These are phyloP conservation scores for Ascochyta viciae-villosae DNA, from an alignment of 2,329 filamentous ascomycete species.

Conservation along the genomic window DNA sequence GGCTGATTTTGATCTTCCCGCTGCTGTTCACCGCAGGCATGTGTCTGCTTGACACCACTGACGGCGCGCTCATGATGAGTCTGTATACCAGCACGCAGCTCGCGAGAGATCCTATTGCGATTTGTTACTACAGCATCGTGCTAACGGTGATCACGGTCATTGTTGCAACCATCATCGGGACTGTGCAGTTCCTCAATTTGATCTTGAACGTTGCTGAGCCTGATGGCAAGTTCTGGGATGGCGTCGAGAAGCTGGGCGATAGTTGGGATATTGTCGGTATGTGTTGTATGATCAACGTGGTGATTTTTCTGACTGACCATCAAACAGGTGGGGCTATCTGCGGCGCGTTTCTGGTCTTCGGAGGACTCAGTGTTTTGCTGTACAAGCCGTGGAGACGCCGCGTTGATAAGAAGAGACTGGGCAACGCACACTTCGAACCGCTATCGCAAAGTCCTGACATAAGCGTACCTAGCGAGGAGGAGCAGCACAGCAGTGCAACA, in stretches of 20 bases:
- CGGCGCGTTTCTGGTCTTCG: slow-evolving; percentile 80
- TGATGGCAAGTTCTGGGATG: slow-evolving; percentile 85
- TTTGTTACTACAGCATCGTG: slow-evolving; percentile 92
- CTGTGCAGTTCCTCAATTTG: slow-evolving; percentile 82
- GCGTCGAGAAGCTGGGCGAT: slow-evolving; percentile 65
- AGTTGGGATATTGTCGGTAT: slow-evolving; percentile 48
- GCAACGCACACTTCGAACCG: slow-evolving; percentile 39
- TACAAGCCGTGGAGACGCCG: slow-evolving; percentile 81
- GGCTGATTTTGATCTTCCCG: slow-evolving; percentile 93
- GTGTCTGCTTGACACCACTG: slow-evolving; percentile 91
- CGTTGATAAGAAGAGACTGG: slow-evolving; percentile 54
- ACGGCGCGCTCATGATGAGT: slow-evolving; percentile 94
- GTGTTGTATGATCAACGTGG: slow-evolving; percentile 47
- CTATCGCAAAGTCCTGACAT: slow-evolving; percentile 23
- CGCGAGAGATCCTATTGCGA: slow-evolving; percentile 82
- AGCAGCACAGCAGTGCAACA: neutral
- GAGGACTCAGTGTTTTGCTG: slow-evolving; percentile 72
- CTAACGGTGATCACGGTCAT: slow-evolving; percentile 83
- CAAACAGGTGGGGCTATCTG: slow-evolving; percentile 73
- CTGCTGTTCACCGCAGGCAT: slow-evolving; percentile 92
- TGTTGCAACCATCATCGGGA: slow-evolving; percentile 84
- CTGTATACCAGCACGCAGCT: slow-evolving; percentile 84
- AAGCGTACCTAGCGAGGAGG: slow-evolving; percentile 16
- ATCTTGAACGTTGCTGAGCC: slow-evolving; percentile 78
- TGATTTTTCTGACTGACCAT: slow-evolving; percentile 1